phyloP scores from a whole-genome alignment of 129 eudicot species.

The Chrysanthemum seticuspe region DNA sequence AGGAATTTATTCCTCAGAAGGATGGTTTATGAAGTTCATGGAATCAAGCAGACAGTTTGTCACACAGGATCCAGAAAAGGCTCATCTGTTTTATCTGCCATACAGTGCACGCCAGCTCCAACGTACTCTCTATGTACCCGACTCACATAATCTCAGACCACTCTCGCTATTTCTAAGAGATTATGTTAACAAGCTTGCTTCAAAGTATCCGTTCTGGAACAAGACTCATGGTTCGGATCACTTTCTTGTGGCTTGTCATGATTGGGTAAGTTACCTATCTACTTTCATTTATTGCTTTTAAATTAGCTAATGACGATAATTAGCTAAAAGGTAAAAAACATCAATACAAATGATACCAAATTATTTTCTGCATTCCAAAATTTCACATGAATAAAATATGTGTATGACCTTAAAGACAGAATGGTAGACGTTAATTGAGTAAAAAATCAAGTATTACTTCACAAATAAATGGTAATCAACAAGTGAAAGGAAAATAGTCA shows the following conservation, averaged over 20 bases:
- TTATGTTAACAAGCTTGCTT: constrained; percentile 69
- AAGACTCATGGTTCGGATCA: constrained; percentile 88
- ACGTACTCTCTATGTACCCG: constrained; percentile 56
- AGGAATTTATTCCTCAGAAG: constrained; percentile 96
- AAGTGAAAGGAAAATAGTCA: background rate
- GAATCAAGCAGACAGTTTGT: constrained; percentile 63
- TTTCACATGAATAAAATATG: background rate
- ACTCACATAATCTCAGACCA: constrained; percentile 64
- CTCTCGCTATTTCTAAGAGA: constrained; percentile 57
- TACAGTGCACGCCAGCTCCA: constrained; percentile 87
- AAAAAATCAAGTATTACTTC: background rate
- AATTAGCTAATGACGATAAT: no score
- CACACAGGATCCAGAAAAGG: constrained; percentile 78
- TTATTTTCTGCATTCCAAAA: background rate
- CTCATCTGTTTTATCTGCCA: constrained; percentile 90
- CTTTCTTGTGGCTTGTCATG: constrained; percentile 95
- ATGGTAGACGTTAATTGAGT: background rate
- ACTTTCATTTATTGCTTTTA: constrained; percentile 8
- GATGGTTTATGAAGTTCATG: constrained; percentile 94
- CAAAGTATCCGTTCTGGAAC: constrained; percentile 95
- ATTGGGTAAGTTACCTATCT: constrained; percentile 64
- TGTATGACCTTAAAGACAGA: background rate
- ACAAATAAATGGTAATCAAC: background rate
- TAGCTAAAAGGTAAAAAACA: background rate
- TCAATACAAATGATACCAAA: background rate